Conservation (phyloP, 192 early-diverging fungal genomes). For the Anaeromyces robustus region DNA sequence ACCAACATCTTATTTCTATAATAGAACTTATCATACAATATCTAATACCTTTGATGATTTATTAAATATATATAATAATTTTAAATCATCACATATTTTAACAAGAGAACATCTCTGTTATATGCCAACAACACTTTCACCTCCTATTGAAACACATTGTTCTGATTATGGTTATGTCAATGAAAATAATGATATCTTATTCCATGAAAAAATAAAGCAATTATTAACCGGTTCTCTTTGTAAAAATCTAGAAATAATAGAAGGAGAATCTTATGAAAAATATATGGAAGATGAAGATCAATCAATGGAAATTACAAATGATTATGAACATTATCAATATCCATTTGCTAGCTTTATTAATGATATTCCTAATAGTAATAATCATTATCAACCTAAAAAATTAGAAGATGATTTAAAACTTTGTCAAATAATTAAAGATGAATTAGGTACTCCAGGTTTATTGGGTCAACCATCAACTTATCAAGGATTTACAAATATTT, state of each 20-base stretch:
- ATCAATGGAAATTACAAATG: not conserved
- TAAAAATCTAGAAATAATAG: not conserved
- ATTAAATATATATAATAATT: not conserved
- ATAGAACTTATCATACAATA: not conserved
- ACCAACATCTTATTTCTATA: not conserved
- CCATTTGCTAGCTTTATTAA: not conserved
- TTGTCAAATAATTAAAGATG: not conserved
- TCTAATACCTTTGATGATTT: not conserved
- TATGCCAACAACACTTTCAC: not conserved
- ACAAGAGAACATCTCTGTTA: not conserved
- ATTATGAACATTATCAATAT: not conserved
- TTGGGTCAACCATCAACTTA: not conserved
- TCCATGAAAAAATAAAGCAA: not conserved
- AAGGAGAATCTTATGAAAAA: not conserved
- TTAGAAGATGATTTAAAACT: not conserved
- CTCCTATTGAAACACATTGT: not conserved
- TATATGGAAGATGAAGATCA: not conserved
- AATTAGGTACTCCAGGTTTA: not conserved
- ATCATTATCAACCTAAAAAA: not conserved
- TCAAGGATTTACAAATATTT: constrained; percentile 45
- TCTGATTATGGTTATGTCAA: not conserved
- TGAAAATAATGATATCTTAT: not conserved
- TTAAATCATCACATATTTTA: not conserved
- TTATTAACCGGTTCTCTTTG: not conserved
- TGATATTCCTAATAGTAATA: not conserved